Conservation (phyloP, 1,139 yeast genomes). For the Lodderomyces orthopsilosis region DNA sequence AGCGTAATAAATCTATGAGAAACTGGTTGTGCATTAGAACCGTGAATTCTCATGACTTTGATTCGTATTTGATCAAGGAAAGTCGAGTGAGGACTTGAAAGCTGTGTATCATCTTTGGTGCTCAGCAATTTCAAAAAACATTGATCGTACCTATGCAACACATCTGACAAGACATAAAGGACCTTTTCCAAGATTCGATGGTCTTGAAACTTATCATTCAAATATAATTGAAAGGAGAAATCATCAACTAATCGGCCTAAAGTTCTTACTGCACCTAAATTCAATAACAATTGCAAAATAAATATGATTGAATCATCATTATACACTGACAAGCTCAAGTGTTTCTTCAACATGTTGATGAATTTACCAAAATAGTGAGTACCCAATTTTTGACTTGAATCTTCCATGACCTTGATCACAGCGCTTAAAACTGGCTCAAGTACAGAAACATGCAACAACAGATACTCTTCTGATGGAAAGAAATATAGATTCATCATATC, state of each 20-base stretch:
- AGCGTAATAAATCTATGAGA: neutral
- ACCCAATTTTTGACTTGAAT: neutral
- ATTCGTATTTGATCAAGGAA: neutral
- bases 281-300: neutral
- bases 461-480: neutral
- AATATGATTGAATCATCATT: neutral
- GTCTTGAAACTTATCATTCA: conserved; percentile 1
- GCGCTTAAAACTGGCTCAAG: conserved; percentile 1
- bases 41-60: neutral
- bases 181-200: neutral
- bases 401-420: neutral
- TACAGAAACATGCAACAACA: neutral
- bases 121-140: neutral
- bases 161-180: neutral
- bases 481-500: neutral
- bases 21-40: neutral
- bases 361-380: neutral
- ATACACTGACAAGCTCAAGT: neutral
- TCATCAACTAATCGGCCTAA: neutral
- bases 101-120: neutral
- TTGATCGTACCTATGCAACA: neutral
- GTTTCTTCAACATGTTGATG: neutral
- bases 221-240: neutral
- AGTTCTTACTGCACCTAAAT: neutral
- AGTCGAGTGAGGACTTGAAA: neutral